Base-by-base conservation (phyloP, 192 early-diverging fungal genomes). In the Kappamyces sp. region DNA sequence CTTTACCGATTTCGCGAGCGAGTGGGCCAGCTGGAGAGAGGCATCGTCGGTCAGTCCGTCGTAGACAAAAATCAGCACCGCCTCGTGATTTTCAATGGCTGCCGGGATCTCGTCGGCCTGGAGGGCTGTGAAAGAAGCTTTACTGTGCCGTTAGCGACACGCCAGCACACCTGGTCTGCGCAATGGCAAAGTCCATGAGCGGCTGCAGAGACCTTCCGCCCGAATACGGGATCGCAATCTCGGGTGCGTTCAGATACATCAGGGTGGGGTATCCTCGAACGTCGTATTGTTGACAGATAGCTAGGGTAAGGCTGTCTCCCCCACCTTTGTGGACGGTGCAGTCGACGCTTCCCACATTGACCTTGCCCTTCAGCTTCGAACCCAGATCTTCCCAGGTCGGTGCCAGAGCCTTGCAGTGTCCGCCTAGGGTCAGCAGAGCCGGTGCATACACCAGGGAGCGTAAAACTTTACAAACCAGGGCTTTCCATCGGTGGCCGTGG, bases 221-320 rank as follows among this genome's bases (percentile, higher is more conserved):
- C 38, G 62, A 54, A 51, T 67, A 82, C 37, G 74, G 74, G 2
- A 62, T 54, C 4, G 45, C 22, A n/a, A 67, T 59, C 32, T 69
- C 69, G 47, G 72, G 60, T 30, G 60, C 54, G 36, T 66, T 63
- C 32, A 71, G 39, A 47, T 40, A 81, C 61, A 79, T 82, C 48
- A 97, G 74, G 7, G 92, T 94, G 31, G 94, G 94, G 66, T 87
- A 94, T n/a, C 87, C 90, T 40, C 75, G 68, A 29, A 97, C 76
- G 38, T 76, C 72, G 60, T 79, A 80, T n/a, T 79, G 61, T 4
- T 66, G 45, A 65, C 91, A 93, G 29, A 89, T 54, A 22, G 59
- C 61, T 69, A 55, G 29, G 32, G 30, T 34, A 55, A 9, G 6
- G 29, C 7, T 47, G n/a, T 12, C 38, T 60, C 39, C 59, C 63